Conservation (phyloP, 2,329 filamentous ascomycete species). For the Stachybotrys chlorohalonatus region DNA sequence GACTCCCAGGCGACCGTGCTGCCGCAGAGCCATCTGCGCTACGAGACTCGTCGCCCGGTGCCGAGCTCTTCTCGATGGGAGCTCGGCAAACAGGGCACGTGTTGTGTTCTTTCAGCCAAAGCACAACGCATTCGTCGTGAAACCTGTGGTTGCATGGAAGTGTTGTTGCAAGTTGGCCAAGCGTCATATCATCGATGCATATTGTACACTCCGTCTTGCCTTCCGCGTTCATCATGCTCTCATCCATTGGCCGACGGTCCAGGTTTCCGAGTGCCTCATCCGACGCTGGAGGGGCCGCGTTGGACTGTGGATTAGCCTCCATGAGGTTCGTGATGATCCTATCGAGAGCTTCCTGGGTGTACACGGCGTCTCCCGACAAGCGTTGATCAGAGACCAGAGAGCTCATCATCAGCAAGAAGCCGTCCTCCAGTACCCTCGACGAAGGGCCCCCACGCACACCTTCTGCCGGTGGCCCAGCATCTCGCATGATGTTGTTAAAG, state of each 20-base stretch:
- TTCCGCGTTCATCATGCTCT: constrained; percentile 56
- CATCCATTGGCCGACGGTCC: constrained; percentile 60
- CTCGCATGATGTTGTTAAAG: constrained; percentile 35
- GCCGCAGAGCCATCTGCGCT: background rate
- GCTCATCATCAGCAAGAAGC: constrained; percentile 20
- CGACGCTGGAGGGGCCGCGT: constrained; percentile 74
- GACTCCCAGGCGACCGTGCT: background rate
- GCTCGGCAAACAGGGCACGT: constrained; percentile 79
- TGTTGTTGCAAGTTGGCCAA: constrained; percentile 64
- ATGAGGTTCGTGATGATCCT: constrained; percentile 80
- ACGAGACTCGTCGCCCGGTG: background rate
- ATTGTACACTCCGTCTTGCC: constrained; percentile 83
- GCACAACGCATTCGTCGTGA: constrained; percentile 69
- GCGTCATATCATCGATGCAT: constrained; percentile 76
- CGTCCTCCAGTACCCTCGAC: background rate
- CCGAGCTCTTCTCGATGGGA: constrained; percentile 34
- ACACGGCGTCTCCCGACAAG: constrained; percentile 65
- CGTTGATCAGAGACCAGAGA: constrained; percentile 33
- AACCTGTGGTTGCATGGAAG: constrained; percentile 94
- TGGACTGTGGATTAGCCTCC: constrained; percentile 69
- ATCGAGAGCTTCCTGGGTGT: constrained; percentile 84
- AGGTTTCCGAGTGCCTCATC: constrained; percentile 65
- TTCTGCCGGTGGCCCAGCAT: constrained; percentile 22
- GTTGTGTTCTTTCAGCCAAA: constrained; percentile 85
- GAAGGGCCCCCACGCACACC: constrained; percentile 10